These are phyloP conservation scores for Porcisia hertigi DNA, from an alignment of 208 protist species.

Conservation along the genomic window DNA sequence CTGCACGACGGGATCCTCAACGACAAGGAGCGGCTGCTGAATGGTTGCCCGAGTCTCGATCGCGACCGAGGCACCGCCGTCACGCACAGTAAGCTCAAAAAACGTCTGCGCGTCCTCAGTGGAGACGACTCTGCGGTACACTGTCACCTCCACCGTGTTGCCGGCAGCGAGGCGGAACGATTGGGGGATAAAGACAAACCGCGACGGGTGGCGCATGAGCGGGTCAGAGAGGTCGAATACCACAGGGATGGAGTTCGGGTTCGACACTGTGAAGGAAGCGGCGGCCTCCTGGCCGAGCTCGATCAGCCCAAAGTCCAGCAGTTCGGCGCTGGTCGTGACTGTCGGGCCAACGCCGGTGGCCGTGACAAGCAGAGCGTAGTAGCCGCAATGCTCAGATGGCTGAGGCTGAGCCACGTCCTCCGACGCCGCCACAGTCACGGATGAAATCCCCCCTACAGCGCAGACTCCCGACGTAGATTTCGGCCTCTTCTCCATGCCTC, in stretches of 20 bases:
- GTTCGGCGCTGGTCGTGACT: slow-evolving; percentile 72
- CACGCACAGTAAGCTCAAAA: slow-evolving; percentile 85
- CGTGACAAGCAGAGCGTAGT: slow-evolving; percentile 38
- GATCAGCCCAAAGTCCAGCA: slow-evolving; percentile 89
- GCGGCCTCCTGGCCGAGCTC: slow-evolving; percentile 69
- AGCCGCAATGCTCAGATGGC: slow-evolving; percentile 53
- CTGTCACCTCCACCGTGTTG: slow-evolving; percentile 87
- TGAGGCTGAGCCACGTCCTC: slow-evolving; percentile 42
- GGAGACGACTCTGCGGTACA: slow-evolving; percentile 83
- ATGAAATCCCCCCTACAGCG: neutral
- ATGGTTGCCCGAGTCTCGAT: slow-evolving; percentile 88
- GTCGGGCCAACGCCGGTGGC: slow-evolving; percentile 76
- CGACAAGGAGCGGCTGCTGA: slow-evolving; percentile 62
- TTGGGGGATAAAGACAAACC: slow-evolving; percentile 84
- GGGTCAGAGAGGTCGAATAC: slow-evolving; percentile 78
- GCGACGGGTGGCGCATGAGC: slow-evolving; percentile 71
- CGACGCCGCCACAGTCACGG: slow-evolving; percentile 20
- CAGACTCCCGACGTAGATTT: neutral
- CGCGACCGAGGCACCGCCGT: slow-evolving; percentile 66
- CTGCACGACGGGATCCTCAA: slow-evolving; percentile 67
- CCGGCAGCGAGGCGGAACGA: slow-evolving; percentile 70
- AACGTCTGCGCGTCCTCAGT: slow-evolving; percentile 82
- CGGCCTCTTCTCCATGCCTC: neutral
- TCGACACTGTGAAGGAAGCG: slow-evolving; percentile 86
- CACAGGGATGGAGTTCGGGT: slow-evolving; percentile 83